Conservation (phyloP, 495 filamentous ascomycete species). For the Chaetomidium leptoderma region DNA sequence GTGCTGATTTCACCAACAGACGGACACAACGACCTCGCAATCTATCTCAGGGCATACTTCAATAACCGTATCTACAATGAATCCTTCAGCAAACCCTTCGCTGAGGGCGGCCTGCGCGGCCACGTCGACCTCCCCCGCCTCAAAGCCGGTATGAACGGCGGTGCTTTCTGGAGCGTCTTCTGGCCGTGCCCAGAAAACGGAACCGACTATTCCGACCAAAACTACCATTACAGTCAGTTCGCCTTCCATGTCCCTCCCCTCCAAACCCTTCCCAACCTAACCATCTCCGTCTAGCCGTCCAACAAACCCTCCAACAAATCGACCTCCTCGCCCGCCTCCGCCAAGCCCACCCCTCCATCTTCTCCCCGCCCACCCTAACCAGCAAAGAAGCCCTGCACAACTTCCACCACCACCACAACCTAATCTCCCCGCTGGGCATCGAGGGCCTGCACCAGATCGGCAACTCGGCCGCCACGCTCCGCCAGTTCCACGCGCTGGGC, state of each 20-base stretch:
- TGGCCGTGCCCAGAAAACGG: slow-evolving; percentile 69
- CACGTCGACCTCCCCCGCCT: slow-evolving; percentile 78
- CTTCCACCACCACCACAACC: slow-evolving; percentile 51
- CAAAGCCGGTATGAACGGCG: slow-evolving; percentile 56
- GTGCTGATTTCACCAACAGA: slow-evolving; percentile 47
- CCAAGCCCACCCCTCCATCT: slow-evolving; percentile 61
- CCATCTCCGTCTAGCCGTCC: slow-evolving; percentile 41
- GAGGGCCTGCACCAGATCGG: slow-evolving; percentile 96
- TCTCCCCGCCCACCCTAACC: slow-evolving; percentile 55
- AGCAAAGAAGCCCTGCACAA: slow-evolving; percentile 54
- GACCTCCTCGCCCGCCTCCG: slow-evolving; percentile 73
- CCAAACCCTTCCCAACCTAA: not conserved
- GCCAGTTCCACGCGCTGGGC: slow-evolving; percentile 70
- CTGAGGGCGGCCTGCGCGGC: slow-evolving; percentile 56
- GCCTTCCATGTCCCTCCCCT: not conserved
- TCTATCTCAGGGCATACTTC: slow-evolving; percentile 61
- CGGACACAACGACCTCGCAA: slow-evolving; percentile 87
- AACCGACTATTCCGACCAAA: slow-evolving; percentile 66
- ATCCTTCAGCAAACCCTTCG: slow-evolving; percentile 67
- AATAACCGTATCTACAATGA: slow-evolving; percentile 72
- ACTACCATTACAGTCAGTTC: slow-evolving; percentile 51
- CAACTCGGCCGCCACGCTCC: slow-evolving; percentile 72
- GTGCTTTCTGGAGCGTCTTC: slow-evolving; percentile 91
- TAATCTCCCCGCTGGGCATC: slow-evolving; percentile 68
- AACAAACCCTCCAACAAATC: slow-evolving; percentile 73